Base-by-base conservation (phyloP, 2,329 filamentous ascomycete species). In the Claviceps purpurea region DNA sequence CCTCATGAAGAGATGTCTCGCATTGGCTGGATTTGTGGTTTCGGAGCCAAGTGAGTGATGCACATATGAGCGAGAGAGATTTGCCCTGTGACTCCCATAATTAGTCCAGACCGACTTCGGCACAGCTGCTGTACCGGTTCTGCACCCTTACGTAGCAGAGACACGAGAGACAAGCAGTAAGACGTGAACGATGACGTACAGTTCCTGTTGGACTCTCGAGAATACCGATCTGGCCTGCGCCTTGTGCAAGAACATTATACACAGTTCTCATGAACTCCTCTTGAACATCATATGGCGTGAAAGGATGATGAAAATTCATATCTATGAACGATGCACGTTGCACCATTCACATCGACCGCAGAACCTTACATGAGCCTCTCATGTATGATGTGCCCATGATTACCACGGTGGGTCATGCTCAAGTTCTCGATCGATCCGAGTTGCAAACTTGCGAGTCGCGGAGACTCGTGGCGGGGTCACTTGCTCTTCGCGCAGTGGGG, bases 151-250 rank as follows among this genome's bases (percentile, higher is more conserved):
- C 4, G 30, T 34, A 44, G 7, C 6, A 47, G 34, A 18, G 22
- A 18, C 26, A 30, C 41, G 4, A 18, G 20, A 13, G 11, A 26
- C 30, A 50, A 43, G 26, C 16, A 16, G 6, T 1, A 3, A 8
- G 34, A 30, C 14, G 20, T 13, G 26, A 13, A 13, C 1, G 7
- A 13, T 40, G 2, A 67, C 69, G 57, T 63, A 77, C 76, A 56
- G 81, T 85, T 66, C 90, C 90, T 43, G 90, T 96, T n/a, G 90
- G 90, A 46, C 88, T 95, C 64, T 96, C 90, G 46, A 96, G 83
- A 44, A 96, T 89, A 34, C 87, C 90, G 47, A 95, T 75, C 62
- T 90, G 87, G 8, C 87, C 84, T 43, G 85, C 67, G 4, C 78
- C 78, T 24, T 62, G 62, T 58, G 94, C 82, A 26, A 95, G 78